These are phyloP conservation scores for Colletotrichum sojae DNA, from an alignment of 2,329 filamentous ascomycete species.

Conservation along the genomic window DNA sequence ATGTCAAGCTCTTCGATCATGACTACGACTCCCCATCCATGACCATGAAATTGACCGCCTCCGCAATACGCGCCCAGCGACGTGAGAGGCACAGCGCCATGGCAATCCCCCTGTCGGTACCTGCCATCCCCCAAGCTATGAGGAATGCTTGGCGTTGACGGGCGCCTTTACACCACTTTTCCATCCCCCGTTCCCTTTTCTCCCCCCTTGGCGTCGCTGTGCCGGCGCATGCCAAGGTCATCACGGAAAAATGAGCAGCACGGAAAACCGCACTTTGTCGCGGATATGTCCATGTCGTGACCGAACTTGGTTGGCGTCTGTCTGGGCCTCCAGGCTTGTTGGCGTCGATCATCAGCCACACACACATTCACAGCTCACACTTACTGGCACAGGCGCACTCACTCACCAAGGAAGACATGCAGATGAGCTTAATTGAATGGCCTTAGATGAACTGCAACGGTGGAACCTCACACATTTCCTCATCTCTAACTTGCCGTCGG, in stretches of 20 bases:
- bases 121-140: slow-evolving; percentile 19
- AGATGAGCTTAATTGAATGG: slow-evolving; percentile 24
- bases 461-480: no score
- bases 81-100: slow-evolving; percentile 1
- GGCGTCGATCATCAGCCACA: slow-evolving; percentile 23
- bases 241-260: slow-evolving; percentile 18
- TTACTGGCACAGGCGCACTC: neutral
- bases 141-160: slow-evolving; percentile 23
- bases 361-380: neutral
- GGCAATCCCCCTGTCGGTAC: slow-evolving; percentile 16
- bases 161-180: slow-evolving; percentile 14
- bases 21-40: neutral
- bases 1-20: neutral
- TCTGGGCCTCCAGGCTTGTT: neutral
- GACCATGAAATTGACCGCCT: neutral
- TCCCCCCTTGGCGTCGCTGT: slow-evolving; percentile 4
- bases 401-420: neutral
- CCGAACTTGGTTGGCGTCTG: no score
- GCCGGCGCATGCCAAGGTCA: slow-evolving; percentile 26
- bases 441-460: neutral
- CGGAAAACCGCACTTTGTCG: slow-evolving; percentile 6
- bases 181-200: slow-evolving; percentile 1
- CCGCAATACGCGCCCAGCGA: neutral
- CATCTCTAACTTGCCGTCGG: neutral
- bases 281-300: slow-evolving; percentile 10